Evolutionary conservation across 2,329 filamentous ascomycete species (phyloP), one percentile per base, ranked within the genome.

Genomic region (Nectriaceae sp.): DNA sequence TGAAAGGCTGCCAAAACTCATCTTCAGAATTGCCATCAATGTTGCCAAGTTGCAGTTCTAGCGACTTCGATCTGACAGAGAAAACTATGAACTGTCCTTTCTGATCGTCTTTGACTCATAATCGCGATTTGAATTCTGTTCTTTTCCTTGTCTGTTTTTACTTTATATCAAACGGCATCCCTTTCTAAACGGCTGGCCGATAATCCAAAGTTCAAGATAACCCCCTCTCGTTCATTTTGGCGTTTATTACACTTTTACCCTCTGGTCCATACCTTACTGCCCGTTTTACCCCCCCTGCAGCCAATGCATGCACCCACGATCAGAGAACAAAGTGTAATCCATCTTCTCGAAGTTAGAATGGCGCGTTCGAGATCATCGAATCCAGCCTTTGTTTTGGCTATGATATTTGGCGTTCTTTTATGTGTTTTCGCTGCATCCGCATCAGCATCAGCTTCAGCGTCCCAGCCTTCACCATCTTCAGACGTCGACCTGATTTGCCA

Each of bases 401-500:
- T 65, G n/a, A 29, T 65, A 8, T 46, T 70, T 26, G 57, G 53
- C 24, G 24, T 69, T 37, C 21, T 69, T 8, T 44, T 68, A 21
- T 62, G 62, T 49, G 42, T 57, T 40, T 57, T 64, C 26, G 47
- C 59, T 44, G 51, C 55, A 24, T 61, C 60, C 11, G 56, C 48
- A 22, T 41, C 49, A 15, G 64, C 66, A 22, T 59, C 64, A 20
- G 50, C 62, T 24, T 62, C 71, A 29, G 55, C 68, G n/a, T 53
- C 62, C 43, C 50, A 51, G 29, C 62, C 37, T 52, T 63, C 70
- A 41, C 63, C 65, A 31, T 63, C 70, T 5, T 67, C 72, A 49
- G 69, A 76, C 26, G 61, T 67, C n/a, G 79, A 85, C 35, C 68
- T 87, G 46, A 86, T 89, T 65, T 89, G 85, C 56, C 82, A 85